phyloP scores from a whole-genome alignment of 257 asterid genomes.

The Ehretia macrophylla region DNA sequence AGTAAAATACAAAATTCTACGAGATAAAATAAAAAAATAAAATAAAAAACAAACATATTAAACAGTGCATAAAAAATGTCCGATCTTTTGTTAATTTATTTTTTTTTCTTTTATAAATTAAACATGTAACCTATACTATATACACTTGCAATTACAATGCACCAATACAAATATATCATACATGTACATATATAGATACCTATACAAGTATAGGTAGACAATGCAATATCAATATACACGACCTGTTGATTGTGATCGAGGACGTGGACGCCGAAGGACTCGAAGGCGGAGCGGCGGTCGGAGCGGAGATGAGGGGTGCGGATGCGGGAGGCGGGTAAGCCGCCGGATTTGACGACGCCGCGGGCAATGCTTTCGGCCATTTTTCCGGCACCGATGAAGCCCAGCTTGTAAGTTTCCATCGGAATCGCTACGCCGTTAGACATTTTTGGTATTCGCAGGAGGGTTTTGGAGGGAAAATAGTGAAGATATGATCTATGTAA shows the following conservation, averaged over 20 bases:
- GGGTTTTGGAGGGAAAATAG: neutral
- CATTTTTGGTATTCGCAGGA: neutral
- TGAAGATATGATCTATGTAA: too few species aligned
- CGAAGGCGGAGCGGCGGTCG: conserved; percentile 65
- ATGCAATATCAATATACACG: neutral
- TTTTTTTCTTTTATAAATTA: too few species aligned
- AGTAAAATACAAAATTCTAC: too few species aligned
- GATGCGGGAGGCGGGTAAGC: conserved; percentile 71
- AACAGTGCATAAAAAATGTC: too few species aligned
- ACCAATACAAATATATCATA: too few species aligned
- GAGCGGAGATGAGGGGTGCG: conserved; percentile 66
- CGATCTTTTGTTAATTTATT: too few species aligned
- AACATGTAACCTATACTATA: too few species aligned
- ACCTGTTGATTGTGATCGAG: conserved; percentile 63
- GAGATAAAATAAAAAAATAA: too few species aligned
- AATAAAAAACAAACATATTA: too few species aligned
- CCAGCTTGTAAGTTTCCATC: conserved; percentile 63
- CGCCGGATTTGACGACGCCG: conserved; percentile 71
- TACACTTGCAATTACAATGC: too few species aligned
- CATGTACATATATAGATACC: too few species aligned
- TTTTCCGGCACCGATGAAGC: conserved; percentile 94
- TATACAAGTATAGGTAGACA: neutral
- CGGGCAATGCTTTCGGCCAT: conserved; percentile 96
- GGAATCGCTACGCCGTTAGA: conserved; percentile 36
- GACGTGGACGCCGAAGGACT: conserved; percentile 74